Evolutionary conservation across 2,329 filamentous ascomycete species (phyloP), one percentile per base, ranked within the genome.

Genomic region (Aspergillus aculeatinus): DNA sequence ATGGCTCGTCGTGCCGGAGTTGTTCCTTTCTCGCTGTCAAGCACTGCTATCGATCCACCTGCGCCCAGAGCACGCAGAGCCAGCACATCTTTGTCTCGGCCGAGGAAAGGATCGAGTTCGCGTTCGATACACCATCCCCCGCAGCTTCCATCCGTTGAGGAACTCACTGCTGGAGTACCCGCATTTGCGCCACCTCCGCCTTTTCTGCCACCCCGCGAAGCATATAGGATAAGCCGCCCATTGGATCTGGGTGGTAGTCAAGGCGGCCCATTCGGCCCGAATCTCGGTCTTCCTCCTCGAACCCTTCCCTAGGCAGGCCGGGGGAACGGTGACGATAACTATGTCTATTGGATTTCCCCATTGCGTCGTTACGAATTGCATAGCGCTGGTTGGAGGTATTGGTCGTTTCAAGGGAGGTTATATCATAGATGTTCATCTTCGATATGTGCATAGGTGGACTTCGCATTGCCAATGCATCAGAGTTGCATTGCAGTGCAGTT

Each of bases 1-100:
- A 98, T 99, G 92, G 93, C 93, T 51, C 86, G 90, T 62, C 89
- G 94, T 60, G 94, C 94, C 48, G 95, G 95, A 49, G 92, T 95
- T 42, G 88, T 90, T 7, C 92, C 94, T 1, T 97, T 97, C 76
- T 87, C 88, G 3, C 80, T 91, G 31, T 86, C 87, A 14, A 82
- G 80, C 55, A 80, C 83, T 64, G 82, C 84, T 42, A 72, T 80
- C 56, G 83, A 88, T 70, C 80, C 75, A 9, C 73, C 75, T 10
- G 63, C 68, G 21, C 71, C 73, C 23, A 71, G 75, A 62, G 60
- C 69, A 21, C 74, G 75, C 58, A 70, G 75, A 61, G 72, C 73
- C 50, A 77, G 74, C 58, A 72, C 76, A 35, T 76, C 74, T 48
- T 60, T 76, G 50, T 71, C 77, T 57, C 70, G 76, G 55, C 68